Evolutionary conservation across 768 basidiomycete genomes (phyloP), one percentile per base, ranked within the genome.

Genomic region (Gautieria morchelliformis): DNA sequence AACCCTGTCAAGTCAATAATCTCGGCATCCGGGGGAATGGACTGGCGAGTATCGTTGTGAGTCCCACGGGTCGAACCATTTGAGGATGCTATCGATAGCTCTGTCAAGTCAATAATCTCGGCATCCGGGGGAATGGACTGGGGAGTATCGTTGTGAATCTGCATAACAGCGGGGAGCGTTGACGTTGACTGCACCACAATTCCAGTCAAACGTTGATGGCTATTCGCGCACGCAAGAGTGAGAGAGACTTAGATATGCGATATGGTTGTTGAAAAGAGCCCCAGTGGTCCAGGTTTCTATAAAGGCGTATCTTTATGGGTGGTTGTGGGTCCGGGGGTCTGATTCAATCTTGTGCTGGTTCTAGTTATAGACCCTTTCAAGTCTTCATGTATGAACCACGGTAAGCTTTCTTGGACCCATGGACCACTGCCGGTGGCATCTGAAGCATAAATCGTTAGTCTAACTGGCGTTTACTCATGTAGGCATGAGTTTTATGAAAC

Each of bases 401-500:
- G 45, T 46, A 27, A 46, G 45, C 35, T 30, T 3, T 4, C 44
- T 9, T 17, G 15, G 17, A 27, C 27, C 2, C 17, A 55, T 56
- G 6, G 2, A 37, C 35, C 35, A 14, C 10, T 37, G 8, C 35
- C 35, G 10, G 35, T 37, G 35, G 35, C 14, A 14, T 37, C 10
- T 19, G 12, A 35, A 42, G 41, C 37, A 27, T 15, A 19, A 30
- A 15, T n/a, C 6, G 14, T n/a, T 8, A 44, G 17, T 32, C 12
- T 53, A 10, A n/a, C 22, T 19, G 27, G 30, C 22, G 17, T 40
- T 17, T 19, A 32, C n/a, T 19, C 11, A 24, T 37, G 19, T 15
- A 46, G 45, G 17, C 45, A 46, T 46, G 45, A 19, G 24, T 46
- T 46, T n/a, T 46, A 92, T 69, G 90, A 93, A 71, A 87, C 83